Percentiles rank a stretch among this genome's conserved stretches.
Conservation (phyloP, 345 rosid genomes). For the Pseudoturritis turrita region DNA sequence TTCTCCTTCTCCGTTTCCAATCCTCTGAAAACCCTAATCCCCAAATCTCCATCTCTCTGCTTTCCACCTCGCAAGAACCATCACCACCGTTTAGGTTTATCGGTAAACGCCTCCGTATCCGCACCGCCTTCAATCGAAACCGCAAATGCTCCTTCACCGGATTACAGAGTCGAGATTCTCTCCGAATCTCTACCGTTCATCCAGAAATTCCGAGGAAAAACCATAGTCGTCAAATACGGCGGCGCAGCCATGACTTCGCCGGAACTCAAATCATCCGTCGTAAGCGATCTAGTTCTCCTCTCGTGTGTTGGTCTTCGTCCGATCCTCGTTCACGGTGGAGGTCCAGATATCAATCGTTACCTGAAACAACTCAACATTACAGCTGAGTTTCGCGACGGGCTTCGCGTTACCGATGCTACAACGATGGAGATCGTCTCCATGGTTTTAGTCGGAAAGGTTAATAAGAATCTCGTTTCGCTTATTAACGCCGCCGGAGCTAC, state of each 20-base stretch:
- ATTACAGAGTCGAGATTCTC: slow-evolving; percentile 65
- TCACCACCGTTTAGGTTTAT: slow-evolving; percentile 6
- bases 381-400: slow-evolving; percentile 73
- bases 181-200: slow-evolving; percentile 93
- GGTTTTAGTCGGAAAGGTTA: slow-evolving; percentile 88
- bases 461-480: slow-evolving; percentile 71
- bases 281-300: slow-evolving; percentile 75
- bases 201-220: slow-evolving; percentile 86
- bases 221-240: slow-evolving; percentile 86
- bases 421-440: slow-evolving; percentile 97
- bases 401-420: slow-evolving; percentile 79
- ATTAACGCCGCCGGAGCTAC: slow-evolving; percentile 84
- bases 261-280: slow-evolving; percentile 66
- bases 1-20: slow-evolving; percentile 9
- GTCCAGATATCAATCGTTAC: slow-evolving; percentile 81
- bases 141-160: slow-evolving; percentile 6
- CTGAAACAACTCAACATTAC: slow-evolving; percentile 58
- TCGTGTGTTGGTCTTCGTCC: slow-evolving; percentile 89
- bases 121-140: slow-evolving; percentile 11
- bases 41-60: slow-evolving; percentile 9
- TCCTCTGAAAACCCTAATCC: neutral
- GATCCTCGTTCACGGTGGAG: slow-evolving; percentile 88
- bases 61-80: slow-evolving; percentile 15
- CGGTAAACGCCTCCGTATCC: slow-evolving; percentile 30
- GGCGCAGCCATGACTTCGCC: slow-evolving; percentile 93